These are phyloP conservation scores for Phytophthora fragariae DNA, from an alignment of 352 stramenopile genomes.

Conservation along the genomic window DNA sequence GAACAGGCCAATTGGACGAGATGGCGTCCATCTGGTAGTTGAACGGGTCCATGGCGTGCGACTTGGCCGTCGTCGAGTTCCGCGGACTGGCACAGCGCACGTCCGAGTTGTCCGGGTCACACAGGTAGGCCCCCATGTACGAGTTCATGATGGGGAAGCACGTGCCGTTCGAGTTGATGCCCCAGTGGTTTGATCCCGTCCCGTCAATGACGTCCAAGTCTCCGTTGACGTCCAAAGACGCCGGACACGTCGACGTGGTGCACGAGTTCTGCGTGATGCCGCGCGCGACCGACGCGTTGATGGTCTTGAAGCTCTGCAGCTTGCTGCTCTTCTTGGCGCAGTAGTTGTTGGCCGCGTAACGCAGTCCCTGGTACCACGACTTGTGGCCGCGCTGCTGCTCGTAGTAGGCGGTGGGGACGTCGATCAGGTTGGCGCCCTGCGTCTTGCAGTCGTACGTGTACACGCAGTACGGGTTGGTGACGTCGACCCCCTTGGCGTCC, in stretches of 20 bases:
- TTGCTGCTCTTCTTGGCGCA: constrained; percentile 44
- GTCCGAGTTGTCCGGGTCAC: constrained; percentile 56
- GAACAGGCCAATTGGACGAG: constrained; percentile 85
- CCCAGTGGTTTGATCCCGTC: constrained; percentile 48
- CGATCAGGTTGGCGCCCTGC: constrained; percentile 51
- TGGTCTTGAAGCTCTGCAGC: constrained; percentile 48
- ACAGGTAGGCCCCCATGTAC: constrained; percentile 62
- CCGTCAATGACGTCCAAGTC: constrained; percentile 56
- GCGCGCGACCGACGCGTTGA: constrained; percentile 48
- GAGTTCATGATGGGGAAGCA: constrained; percentile 65
- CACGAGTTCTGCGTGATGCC: constrained; percentile 64
- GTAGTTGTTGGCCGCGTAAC: constrained; percentile 67
- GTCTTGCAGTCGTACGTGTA: constrained; percentile 65
- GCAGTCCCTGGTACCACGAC: constrained; percentile 71
- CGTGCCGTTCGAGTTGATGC: constrained; percentile 61
- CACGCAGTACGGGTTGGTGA: constrained; percentile 45
- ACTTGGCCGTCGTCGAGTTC: constrained; percentile 43
- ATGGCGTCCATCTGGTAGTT: constrained; percentile 64
- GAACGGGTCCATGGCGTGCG: constrained; percentile 53
- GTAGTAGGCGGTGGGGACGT: constrained; percentile 56
- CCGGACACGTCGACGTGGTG: constrained; percentile 50
- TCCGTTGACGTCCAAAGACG: constrained; percentile 55
- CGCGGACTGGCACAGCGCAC: constrained; percentile 51
- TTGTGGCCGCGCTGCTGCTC: constrained; percentile 51
- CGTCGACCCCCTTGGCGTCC: constrained; percentile 31